These are phyloP conservation scores for Fusarium sp. DNA, from an alignment of 2,329 filamentous ascomycete species.

Conservation along the genomic window DNA sequence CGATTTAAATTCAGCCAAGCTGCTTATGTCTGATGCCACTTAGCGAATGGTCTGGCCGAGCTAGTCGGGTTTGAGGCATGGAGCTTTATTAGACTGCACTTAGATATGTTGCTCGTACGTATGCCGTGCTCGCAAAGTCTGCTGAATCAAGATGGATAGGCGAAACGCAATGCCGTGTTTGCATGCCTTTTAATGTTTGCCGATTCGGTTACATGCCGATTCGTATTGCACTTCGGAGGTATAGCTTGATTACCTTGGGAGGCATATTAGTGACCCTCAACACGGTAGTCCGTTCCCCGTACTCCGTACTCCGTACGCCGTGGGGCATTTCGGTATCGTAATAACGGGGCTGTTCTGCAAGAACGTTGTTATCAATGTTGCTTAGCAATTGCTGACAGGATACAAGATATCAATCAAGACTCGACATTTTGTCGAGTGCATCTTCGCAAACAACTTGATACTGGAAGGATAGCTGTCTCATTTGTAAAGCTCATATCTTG, in stretches of 20 bases:
- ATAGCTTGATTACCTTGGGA: neutral
- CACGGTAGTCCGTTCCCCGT: slow-evolving; percentile 1
- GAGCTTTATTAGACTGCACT: slow-evolving; percentile 15
- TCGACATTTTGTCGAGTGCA: neutral
- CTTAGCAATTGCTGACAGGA: too few relatives aligned
- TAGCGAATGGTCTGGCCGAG: slow-evolving; percentile 15
- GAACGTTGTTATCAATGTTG: neutral
- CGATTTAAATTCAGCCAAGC: slow-evolving; percentile 21
- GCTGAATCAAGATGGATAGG: slow-evolving; percentile 27
- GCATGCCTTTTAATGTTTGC: slow-evolving; percentile 21
- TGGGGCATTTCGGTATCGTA: slow-evolving; percentile 1
- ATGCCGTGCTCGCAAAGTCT: slow-evolving; percentile 8
- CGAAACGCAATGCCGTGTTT: slow-evolving; percentile 38
- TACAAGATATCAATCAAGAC: too few relatives aligned
- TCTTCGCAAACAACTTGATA: neutral
- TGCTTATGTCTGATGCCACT: slow-evolving; percentile 19
- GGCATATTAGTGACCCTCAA: slow-evolving; percentile 6
- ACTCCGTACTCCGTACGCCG: neutral
- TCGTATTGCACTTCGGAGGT: slow-evolving; percentile 23
- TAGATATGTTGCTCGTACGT: slow-evolving; percentile 15
- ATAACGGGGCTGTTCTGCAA: slow-evolving; percentile 7
- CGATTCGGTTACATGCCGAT: slow-evolving; percentile 24
- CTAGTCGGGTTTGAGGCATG: slow-evolving; percentile 15
- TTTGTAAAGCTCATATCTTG: slow-evolving; percentile 1
- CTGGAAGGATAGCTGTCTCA: neutral